These are phyloP conservation scores for Boletus sp. DNA, from an alignment of 768 basidiomycete genomes.

Conservation along the genomic window DNA sequence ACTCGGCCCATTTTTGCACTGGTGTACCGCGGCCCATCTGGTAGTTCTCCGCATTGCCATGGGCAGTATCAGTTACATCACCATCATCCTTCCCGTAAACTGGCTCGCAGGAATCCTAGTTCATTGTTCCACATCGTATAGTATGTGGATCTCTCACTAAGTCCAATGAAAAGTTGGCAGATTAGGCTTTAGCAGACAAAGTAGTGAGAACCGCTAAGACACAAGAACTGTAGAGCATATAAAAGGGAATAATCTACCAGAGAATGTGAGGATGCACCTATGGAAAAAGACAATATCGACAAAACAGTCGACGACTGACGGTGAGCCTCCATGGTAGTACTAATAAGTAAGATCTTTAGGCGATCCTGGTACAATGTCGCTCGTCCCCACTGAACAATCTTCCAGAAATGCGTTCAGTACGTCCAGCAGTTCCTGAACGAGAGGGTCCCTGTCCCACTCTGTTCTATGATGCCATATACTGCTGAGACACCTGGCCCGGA, in stretches of 20 bases:
- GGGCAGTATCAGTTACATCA: too few species aligned
- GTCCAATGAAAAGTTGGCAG: background rate
- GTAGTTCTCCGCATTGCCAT: too few species aligned
- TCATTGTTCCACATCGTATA: too few species aligned
- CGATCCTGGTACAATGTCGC: constrained; percentile 1
- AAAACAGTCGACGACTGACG: background rate
- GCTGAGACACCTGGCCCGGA: constrained; percentile 79
- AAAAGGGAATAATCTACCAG: constrained; percentile 24
- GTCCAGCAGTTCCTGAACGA: constrained; percentile 57
- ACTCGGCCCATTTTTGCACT: too few species aligned
- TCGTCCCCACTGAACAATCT: constrained; percentile 45
- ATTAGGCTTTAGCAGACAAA: background rate
- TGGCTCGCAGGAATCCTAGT: too few species aligned
- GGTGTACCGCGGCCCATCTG: too few species aligned
- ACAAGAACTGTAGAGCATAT: constrained; percentile 15
- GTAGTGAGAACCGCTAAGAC: constrained; percentile 15
- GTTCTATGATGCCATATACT: constrained; percentile 77
- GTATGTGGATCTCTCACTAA: too few species aligned
- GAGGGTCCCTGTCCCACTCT: constrained; percentile 77
- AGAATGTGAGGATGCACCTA: background rate
- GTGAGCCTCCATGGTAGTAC: background rate
- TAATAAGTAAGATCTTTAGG: constrained; percentile 4
- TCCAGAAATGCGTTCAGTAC: constrained; percentile 63
- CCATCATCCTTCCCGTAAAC: too few species aligned
- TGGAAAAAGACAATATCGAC: too few species aligned